Conservation (phyloP, 495 filamentous ascomycete genomes). For the Podospora tetraspora region DNA sequence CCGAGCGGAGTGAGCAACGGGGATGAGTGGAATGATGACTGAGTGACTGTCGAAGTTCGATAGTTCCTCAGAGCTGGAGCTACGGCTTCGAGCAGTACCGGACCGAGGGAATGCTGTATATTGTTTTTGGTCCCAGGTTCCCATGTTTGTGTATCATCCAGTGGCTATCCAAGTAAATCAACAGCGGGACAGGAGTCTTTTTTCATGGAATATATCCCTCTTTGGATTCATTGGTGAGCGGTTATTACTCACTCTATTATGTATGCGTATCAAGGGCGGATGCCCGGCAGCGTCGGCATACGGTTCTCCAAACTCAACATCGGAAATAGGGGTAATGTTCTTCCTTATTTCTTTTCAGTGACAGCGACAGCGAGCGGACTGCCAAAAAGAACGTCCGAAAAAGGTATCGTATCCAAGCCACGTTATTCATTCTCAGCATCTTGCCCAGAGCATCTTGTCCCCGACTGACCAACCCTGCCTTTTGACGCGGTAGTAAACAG, state of each 20-base stretch:
- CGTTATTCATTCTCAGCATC: not conserved
- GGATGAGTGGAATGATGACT: constrained; percentile 40
- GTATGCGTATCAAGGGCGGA: too few relatives aligned
- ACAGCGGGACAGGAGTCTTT: not conserved
- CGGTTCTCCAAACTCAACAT: too few relatives aligned
- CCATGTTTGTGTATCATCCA: not conserved
- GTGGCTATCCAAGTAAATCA: not conserved
- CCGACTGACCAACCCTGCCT: not conserved
- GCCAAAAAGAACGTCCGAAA: not conserved
- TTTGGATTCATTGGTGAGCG: not conserved
- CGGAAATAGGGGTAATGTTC: not conserved
- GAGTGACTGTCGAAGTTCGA: not conserved
- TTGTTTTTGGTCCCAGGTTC: not conserved
- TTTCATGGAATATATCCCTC: not conserved
- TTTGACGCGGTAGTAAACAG: not conserved
- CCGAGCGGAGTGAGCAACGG: constrained; percentile 35
- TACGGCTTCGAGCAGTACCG: not conserved
- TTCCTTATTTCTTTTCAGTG: not conserved
- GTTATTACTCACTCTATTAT: too few relatives aligned
- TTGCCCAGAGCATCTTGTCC: not conserved
- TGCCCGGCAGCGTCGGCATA: too few relatives aligned
- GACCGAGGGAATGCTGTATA: not conserved
- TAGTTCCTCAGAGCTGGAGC: not conserved
- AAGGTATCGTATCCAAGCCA: not conserved
- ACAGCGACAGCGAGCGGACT: not conserved